These are phyloP conservation scores for Magnusiomyces suaveolens DNA, from an alignment of 1,139 yeast species.

Conservation along the genomic window DNA sequence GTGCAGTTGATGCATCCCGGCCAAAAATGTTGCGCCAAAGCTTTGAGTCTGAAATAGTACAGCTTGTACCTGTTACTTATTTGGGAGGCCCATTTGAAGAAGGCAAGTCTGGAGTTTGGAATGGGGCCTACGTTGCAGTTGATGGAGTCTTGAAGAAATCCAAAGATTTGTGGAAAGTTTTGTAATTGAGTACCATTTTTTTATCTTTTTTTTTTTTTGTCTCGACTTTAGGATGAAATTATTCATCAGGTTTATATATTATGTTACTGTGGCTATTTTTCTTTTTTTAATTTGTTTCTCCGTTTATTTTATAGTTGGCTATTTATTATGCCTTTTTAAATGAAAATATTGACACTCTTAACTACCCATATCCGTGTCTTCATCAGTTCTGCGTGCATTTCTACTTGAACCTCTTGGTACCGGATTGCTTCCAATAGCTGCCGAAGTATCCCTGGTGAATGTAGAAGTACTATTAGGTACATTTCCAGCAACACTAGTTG, in stretches of 20 bases:
- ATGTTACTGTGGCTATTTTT: too few relatives aligned
- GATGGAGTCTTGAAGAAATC: background rate
- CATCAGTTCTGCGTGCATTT: background rate
- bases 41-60: background rate
- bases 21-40: background rate
- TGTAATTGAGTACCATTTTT: background rate
- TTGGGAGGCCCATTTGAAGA: background rate
- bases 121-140: background rate
- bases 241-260: too few relatives aligned
- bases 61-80: background rate
- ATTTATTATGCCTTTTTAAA: too few relatives aligned
- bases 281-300: too few relatives aligned
- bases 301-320: too few relatives aligned
- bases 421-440: background rate
- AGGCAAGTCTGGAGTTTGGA: background rate
- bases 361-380: background rate
- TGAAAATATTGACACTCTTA: background rate
- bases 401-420: background rate
- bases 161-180: background rate
- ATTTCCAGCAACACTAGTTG: too few relatives aligned
- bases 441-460: too few relatives aligned
- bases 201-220: background rate
- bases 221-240: too few relatives aligned
- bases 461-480: too few relatives aligned
- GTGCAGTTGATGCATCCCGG: background rate